Evolutionary conservation across 2,329 filamentous ascomycete species (phyloP).

Genomic region (Aspergillus quadricinctus): DNA sequence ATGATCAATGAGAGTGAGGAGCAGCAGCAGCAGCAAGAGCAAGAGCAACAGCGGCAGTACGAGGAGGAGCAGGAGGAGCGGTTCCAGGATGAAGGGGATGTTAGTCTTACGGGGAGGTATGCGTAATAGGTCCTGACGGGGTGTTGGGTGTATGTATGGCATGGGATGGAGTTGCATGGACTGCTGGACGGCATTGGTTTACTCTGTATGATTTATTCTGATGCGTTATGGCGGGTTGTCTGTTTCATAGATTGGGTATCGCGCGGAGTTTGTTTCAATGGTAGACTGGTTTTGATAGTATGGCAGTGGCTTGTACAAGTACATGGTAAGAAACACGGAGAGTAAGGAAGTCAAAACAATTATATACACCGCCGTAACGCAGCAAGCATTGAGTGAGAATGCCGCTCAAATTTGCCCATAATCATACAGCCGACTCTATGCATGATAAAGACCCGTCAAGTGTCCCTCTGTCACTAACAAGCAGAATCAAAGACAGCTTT

Average conservation of each 20-base stretch:
- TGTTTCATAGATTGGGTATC: background rate
- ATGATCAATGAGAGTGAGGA: constrained; percentile 61
- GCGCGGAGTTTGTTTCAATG: constrained; percentile 6
- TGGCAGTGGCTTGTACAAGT: constrained; percentile 23
- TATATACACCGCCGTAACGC: constrained; percentile 21
- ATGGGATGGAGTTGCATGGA: constrained; percentile 2
- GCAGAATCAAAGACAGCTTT: constrained; percentile 18
- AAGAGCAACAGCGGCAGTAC: constrained; percentile 9
- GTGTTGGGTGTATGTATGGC: constrained; percentile 1
- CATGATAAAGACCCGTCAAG: constrained; percentile 2
- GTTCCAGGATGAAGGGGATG: constrained; percentile 20
- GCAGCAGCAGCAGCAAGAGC: constrained; percentile 28
- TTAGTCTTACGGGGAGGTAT: constrained; percentile 19
- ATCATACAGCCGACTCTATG: constrained; percentile 14
- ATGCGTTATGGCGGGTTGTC: background rate
- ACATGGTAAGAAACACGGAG: constrained; percentile 20
- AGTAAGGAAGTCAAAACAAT: constrained; percentile 5
- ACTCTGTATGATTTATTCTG: background rate
- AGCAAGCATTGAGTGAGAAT: constrained; percentile 3
- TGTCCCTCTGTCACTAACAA: constrained; percentile 7
- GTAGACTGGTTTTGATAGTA: constrained; percentile 5
- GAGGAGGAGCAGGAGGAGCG: constrained; percentile 19
- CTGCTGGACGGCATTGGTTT: constrained; percentile 6
- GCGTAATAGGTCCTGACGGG: constrained; percentile 5
- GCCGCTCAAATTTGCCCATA: constrained; percentile 6